Evolutionary conservation across 139 green algal genomes (phyloP).

Genomic region (Medakamo hakoo): DNA sequence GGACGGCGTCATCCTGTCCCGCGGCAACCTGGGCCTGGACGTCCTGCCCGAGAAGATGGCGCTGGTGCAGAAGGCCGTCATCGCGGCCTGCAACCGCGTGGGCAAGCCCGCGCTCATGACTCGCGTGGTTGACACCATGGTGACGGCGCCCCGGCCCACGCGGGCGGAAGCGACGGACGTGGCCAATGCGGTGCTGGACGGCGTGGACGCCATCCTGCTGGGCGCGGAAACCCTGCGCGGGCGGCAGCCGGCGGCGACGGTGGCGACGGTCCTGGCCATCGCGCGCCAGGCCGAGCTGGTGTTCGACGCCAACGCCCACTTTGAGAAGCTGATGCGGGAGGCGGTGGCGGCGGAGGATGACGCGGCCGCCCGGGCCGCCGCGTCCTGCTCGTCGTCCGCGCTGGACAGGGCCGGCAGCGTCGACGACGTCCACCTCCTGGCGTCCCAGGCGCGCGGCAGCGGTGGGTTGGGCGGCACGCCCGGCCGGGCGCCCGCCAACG

Average conservation of each 20-base stretch:
- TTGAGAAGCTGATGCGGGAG: constrained; percentile 25
- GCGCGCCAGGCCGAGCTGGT: constrained; percentile 29
- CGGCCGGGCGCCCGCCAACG: no score
- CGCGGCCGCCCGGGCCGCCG: background rate
- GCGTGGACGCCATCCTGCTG: constrained; percentile 53
- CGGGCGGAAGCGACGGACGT: constrained; percentile 77
- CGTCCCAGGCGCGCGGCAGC: no score
- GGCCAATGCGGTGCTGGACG: constrained; percentile 85
- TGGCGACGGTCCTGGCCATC: background rate
- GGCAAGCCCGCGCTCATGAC: constrained; percentile 76
- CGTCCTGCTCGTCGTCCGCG: background rate
- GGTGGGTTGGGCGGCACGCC: no score
- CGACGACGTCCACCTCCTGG: no score
- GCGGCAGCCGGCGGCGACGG: constrained; percentile 20
- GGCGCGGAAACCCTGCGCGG: constrained; percentile 72
- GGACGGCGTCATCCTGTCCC: constrained; percentile 58
- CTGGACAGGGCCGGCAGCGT: no score
- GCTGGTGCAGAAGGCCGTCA: constrained; percentile 33
- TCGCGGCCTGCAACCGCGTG: constrained; percentile 27
- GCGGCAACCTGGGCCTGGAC: constrained; percentile 74
- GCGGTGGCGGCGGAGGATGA: background rate
- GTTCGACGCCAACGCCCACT: constrained; percentile 47
- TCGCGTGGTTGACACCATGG: constrained; percentile 83
- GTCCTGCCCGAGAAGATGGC: constrained; percentile 55
- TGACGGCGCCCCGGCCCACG: constrained; percentile 20